Conservation (phyloP, 73 alveolate genomes). For the Blepharisma japonicum region DNA sequence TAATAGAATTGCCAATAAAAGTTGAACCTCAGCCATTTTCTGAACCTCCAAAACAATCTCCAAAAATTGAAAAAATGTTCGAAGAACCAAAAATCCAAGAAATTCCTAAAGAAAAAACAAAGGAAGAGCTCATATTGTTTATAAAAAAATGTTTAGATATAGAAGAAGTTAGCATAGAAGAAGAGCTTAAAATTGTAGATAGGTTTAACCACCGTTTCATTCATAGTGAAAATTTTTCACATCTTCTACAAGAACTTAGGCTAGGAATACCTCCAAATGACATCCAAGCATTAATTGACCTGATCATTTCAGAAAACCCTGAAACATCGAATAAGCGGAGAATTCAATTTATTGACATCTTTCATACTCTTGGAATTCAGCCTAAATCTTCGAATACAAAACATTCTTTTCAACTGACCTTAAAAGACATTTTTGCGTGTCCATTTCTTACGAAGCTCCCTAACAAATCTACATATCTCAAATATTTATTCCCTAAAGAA, state of each 20-base stretch:
- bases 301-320: neutral
- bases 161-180: conserved; percentile 16
- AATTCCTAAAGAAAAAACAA: neutral
- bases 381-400: neutral
- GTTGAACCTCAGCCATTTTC: neutral
- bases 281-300: neutral
- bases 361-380: conserved; percentile 9
- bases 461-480: neutral
- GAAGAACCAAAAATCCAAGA: neutral
- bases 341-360: neutral
- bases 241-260: conserved; percentile 13
- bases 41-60: neutral
- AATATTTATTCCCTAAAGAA: conserved; percentile 22
- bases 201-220: neutral
- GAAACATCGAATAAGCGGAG: neutral
- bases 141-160: neutral
- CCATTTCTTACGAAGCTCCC: neutral
- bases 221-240: conserved; percentile 15
- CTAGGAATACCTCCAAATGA: conserved; percentile 1
- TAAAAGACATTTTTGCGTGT: neutral
- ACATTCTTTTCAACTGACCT: conserved; percentile 1
- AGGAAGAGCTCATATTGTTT: neutral
- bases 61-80: neutral
- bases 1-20: too few species aligned
- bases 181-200: conserved; percentile 19